Conservation (phyloP, 345 rosid genomes). For the Murraya paniculata region DNA sequence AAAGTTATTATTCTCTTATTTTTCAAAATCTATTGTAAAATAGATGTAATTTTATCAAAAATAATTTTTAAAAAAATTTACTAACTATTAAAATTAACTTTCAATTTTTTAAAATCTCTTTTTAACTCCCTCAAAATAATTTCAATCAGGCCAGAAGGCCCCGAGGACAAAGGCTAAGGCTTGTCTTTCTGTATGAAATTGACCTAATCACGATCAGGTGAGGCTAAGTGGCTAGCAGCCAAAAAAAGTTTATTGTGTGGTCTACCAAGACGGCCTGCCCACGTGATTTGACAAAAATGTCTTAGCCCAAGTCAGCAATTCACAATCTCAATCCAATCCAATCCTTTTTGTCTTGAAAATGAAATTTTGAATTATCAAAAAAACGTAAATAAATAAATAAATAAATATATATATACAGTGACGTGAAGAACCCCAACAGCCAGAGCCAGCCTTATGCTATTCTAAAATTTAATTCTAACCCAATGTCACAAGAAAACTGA, state of each 20-base stretch:
- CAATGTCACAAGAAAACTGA: slow-evolving; percentile 43
- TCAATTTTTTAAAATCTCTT: too few relatives aligned
- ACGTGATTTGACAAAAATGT: slow-evolving; percentile 32
- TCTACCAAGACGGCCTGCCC: slow-evolving; percentile 39
- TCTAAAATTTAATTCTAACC: slow-evolving; percentile 13
- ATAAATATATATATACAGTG: slow-evolving; percentile 11
- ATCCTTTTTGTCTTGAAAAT: slow-evolving; percentile 16
- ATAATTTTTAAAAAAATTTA: too few relatives aligned
- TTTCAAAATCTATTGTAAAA: too few relatives aligned
- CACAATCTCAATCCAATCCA: slow-evolving; percentile 14
- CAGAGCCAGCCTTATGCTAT: not conserved
- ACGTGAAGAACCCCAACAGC: slow-evolving; percentile 47
- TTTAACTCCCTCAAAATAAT: too few relatives aligned
- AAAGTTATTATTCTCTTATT: rapidly evolving
- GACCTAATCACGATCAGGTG: slow-evolving; percentile 42
- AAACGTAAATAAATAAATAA: too few relatives aligned
- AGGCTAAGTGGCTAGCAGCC: slow-evolving; percentile 29
- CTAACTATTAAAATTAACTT: too few relatives aligned
- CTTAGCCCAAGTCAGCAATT: slow-evolving; percentile 31
- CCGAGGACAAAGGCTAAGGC: not conserved
- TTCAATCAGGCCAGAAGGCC: not conserved
- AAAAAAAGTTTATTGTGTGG: slow-evolving; percentile 13
- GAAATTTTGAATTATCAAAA: not conserved
- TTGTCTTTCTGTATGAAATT: slow-evolving; percentile 19
- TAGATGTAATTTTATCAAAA: too few relatives aligned